Evolutionary conservation across 345 rosid genomes (phyloP), one percentile per base, ranked within the genome.

Genomic region (Populus tremula): DNA sequence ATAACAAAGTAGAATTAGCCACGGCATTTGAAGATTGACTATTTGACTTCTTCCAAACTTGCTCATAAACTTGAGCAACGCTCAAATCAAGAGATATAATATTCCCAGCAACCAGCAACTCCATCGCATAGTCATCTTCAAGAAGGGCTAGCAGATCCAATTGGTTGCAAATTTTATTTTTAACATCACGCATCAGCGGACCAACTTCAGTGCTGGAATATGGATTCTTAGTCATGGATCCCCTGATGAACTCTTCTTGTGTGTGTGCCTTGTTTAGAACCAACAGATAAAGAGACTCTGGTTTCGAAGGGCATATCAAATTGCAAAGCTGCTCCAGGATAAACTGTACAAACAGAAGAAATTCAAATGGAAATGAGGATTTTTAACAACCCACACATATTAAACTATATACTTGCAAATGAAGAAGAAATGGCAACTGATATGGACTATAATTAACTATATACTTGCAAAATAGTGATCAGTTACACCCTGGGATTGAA

Each of bases 131-230:
- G 87, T 93, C 99, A 89, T 96, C 99, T 85, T 93, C 99, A 62
- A 92, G 82, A 84, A 96, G 93, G 68, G 94, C 92, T 61, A 93
- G 72, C 64, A 96, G 86, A 78, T 96, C 99, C 87, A 96, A 84
- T 79, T 93, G 98, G 79, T 89, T 94, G 85, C 98, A 96, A 75
- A 96, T 96, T 82, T 96, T 96, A 82, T 96, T 93, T 84, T 96
- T 96, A 75, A 96, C 99, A 81, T 96, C 99, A 66, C 99, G 96
- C 99, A 96, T 96, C 82, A 96, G 84, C 54, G 99, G 99, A 83
- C 99, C 97, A 83, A 96, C 91, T 84, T 96, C 97, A 43, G 97
- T 84, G 85, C 98, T 96, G 47, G 98, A 91, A 89, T 96, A 96
- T 56, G 99, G 99, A 87, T 89, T 93, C 84, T 92, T 96, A 13